Conservation (phyloP, 805 yeast genomes). For the Yarrowia osloensis region DNA sequence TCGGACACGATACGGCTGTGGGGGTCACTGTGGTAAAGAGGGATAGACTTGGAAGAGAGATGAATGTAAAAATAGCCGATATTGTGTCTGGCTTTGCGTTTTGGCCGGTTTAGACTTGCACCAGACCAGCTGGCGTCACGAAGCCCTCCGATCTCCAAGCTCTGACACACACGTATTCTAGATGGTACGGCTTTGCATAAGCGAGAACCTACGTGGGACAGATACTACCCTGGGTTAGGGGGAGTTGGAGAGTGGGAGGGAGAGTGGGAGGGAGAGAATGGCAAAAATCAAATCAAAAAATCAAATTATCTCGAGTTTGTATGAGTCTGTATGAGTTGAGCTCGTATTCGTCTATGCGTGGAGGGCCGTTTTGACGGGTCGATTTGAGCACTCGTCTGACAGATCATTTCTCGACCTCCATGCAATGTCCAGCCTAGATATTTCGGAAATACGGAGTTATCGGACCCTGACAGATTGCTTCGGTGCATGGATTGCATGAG, state of each 20-base stretch:
- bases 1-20: constrained; percentile 1
- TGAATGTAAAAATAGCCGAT: neutral
- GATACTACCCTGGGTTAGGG: neutral
- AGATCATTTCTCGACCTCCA: too few species aligned
- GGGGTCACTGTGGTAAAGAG: neutral
- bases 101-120: neutral
- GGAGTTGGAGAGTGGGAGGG: neutral
- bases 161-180: constrained; percentile 21
- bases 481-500: constrained; percentile 7
- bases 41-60: neutral
- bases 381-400: too few species aligned
- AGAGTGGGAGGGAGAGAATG: too few species aligned
- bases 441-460: constrained; percentile 6
- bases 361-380: too few species aligned
- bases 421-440: neutral
- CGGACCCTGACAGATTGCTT: constrained; percentile 22
- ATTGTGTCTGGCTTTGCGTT: neutral
- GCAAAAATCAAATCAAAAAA: too few species aligned
- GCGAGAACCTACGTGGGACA: constrained; percentile 12
- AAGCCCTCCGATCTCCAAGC: neutral
- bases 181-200: constrained; percentile 27
- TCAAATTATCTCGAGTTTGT: too few species aligned
- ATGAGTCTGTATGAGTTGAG: too few species aligned
- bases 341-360: too few species aligned
- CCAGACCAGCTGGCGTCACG: too few species aligned